Evolutionary conservation across 495 filamentous ascomycete species (phyloP).

Genomic region (Xylaria palmicola): DNA sequence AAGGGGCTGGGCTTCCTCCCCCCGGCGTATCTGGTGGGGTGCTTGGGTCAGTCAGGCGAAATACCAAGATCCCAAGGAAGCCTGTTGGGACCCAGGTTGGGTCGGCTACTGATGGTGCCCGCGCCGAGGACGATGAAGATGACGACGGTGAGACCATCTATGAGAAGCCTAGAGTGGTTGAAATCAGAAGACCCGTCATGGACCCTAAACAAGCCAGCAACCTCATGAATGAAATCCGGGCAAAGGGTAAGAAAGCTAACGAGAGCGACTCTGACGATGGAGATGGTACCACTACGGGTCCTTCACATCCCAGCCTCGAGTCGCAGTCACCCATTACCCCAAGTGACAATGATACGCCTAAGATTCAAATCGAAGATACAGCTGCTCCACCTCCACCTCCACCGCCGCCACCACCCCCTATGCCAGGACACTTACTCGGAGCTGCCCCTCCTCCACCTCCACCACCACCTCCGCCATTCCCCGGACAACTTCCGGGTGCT

Average conservation of each 20-base stretch:
- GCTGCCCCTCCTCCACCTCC: conserved; percentile 50
- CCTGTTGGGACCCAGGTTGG: conserved; percentile 45
- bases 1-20: conserved; percentile 28
- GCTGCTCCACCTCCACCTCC: conserved; percentile 52
- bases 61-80: conserved; percentile 60
- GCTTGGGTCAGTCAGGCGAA: conserved; percentile 60
- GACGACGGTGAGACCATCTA: conserved; percentile 57
- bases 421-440: conserved; percentile 42
- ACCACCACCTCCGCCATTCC: conserved; percentile 51
- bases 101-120: conserved; percentile 39
- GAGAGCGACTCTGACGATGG: conserved; percentile 68
- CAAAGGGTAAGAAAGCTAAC: conserved; percentile 72
- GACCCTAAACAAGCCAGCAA: conserved; percentile 70
- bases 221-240: conserved; percentile 76
- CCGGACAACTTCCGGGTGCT: conserved; percentile 41
- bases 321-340: conserved; percentile 70
- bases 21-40: conserved; percentile 49
- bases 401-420: conserved; percentile 52
- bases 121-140: conserved; percentile 31
- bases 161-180: conserved; percentile 65
- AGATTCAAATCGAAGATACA: conserved; percentile 42
- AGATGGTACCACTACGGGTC: conserved; percentile 73
- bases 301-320: conserved; percentile 74
- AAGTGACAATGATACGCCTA: conserved; percentile 56
- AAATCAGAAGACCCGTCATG: conserved; percentile 71